Conservation (phyloP, 1,284 basidiomycete species). For the Cutaneotrichosporon sp. region DNA sequence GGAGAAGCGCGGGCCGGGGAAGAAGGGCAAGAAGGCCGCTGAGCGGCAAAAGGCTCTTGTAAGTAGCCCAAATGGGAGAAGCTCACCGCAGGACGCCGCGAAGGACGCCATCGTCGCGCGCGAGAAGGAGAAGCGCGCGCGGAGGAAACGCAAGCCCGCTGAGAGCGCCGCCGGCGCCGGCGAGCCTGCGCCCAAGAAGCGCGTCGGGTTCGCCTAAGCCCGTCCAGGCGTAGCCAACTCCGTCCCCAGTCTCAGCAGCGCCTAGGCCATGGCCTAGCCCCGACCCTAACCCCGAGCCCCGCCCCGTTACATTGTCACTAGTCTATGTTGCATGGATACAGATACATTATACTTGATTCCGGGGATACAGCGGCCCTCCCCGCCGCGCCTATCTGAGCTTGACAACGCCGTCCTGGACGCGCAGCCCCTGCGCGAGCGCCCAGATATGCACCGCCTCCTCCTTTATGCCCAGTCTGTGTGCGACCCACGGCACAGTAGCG, state of each 20-base stretch:
- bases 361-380: no score
- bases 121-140: neutral
- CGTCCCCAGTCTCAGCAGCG: no score
- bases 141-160: neutral
- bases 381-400: conserved; percentile 22
- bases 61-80: neutral
- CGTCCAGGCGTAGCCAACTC: no score
- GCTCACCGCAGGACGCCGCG: conserved; percentile 2
- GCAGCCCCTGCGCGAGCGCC: conserved; percentile 20
- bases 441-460: conserved; percentile 18
- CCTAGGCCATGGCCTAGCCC: no score
- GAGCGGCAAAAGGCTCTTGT: neutral
- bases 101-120: conserved; percentile 7
- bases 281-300: no score
- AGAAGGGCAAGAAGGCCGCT: neutral
- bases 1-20: neutral
- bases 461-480: conserved; percentile 18
- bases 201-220: conserved; percentile 3
- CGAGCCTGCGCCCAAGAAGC: neutral
- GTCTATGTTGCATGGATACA: neutral
- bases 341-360: neutral
- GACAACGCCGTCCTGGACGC: conserved; percentile 23
- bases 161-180: neutral
- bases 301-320: no score
- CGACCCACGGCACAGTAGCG: conserved; percentile 24